A percentile compares a stretch with the other conserved stretches of the same genome.
phyloP scores from a whole-genome alignment of 768 basidiomycete species.

The Antrodiella citrinella region DNA sequence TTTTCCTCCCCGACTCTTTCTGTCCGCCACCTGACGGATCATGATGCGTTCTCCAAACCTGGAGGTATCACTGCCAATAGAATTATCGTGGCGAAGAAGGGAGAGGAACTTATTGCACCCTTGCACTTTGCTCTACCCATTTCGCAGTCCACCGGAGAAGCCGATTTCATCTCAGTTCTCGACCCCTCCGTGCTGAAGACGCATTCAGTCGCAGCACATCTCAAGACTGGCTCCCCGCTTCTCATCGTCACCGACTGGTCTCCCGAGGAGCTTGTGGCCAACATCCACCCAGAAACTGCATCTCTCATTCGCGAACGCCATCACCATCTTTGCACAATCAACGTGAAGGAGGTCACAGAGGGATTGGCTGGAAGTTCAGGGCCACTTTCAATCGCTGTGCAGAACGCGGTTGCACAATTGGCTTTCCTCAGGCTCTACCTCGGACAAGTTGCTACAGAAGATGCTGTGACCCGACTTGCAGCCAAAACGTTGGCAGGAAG shows the following conservation, averaged over 20 bases:
- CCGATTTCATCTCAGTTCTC: conserved; percentile 68
- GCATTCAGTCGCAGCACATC: conserved; percentile 61
- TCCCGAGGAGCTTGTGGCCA: conserved; percentile 60
- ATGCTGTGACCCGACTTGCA: conserved; percentile 44
- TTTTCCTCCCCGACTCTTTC: conserved; percentile 26
- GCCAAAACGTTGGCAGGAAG: conserved; percentile 35
- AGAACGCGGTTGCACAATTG: conserved; percentile 59
- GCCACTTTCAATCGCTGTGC: conserved; percentile 31
- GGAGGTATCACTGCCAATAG: conserved; percentile 66
- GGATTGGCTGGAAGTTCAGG: conserved; percentile 29
- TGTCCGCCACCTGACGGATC: conserved; percentile 55
- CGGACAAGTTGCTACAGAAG: conserved; percentile 50
- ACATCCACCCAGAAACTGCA: conserved; percentile 46
- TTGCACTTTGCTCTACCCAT: conserved; percentile 45
- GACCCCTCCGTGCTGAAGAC: conserved; percentile 74
- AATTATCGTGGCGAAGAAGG: conserved; percentile 52
- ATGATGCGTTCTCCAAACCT: conserved; percentile 68
- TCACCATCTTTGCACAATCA: conserved; percentile 50
- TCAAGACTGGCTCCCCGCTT: conserved; percentile 59
- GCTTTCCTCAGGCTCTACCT: conserved; percentile 83
- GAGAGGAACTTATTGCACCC: conserved; percentile 31
- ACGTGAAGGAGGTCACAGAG: conserved; percentile 46
- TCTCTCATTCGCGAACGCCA: conserved; percentile 41
- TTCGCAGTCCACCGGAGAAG: conserved; percentile 30
- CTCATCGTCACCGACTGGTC: conserved; percentile 75